These are phyloP conservation scores for bread wheat (Triticum aestivum) DNA, from an alignment of 176 grass and related monocot genomes.

Conservation along the genomic window IWGSC_CS_RefSeq_v2.1 NC_057806.1:566582421-566582920, in stretches of 20 bases:
- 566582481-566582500: slow-evolving; percentile 17
- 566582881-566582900: neutral
- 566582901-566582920: neutral
- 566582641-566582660: slow-evolving; percentile 55
- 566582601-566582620: slow-evolving; percentile 62
- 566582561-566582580: neutral
- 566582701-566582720: slow-evolving; percentile 77
- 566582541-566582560: slow-evolving; percentile 10
- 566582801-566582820: neutral
- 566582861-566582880: neutral
- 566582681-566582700: slow-evolving; percentile 77
- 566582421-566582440: no score
- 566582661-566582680: slow-evolving; percentile 57
- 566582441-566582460: no score
- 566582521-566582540: neutral
- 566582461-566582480: neutral
- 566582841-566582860: neutral
- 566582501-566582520: slow-evolving; percentile 33
- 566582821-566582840: slow-evolving; percentile 5
- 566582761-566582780: neutral
- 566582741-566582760: neutral
- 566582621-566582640: slow-evolving; percentile 64
- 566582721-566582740: slow-evolving; percentile 40
- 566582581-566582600: neutral
- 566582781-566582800: neutral